Percentiles rank a stretch among this genome's conserved stretches.
phyloP scores from a whole-genome alignment of 2,329 filamentous ascomycete species.

The Verticillium isaacii region DNA sequence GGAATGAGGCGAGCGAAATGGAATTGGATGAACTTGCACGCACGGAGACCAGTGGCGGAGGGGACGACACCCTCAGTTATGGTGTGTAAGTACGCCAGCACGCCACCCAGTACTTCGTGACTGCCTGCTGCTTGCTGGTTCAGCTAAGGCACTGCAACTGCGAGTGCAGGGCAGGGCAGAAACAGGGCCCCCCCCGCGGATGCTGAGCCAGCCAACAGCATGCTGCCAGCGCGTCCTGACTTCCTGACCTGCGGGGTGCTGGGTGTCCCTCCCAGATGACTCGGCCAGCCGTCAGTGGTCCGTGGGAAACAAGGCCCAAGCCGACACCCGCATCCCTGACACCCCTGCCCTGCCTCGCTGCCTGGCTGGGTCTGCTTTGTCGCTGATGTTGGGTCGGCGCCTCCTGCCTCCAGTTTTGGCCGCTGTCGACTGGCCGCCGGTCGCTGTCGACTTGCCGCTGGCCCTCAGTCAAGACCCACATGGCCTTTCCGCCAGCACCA shows the following conservation, averaged over 20 bases:
- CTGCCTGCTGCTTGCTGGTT: not conserved
- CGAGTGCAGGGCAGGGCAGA: constrained; percentile 1
- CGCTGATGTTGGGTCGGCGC: not conserved
- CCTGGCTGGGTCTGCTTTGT: not conserved
- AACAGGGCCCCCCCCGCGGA: constrained; percentile 1
- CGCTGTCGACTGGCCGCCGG: constrained; percentile 4
- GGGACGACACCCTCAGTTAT: not conserved
- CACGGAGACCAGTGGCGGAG: not conserved
- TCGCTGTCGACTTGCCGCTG: constrained; percentile 7
- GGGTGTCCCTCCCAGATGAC: constrained; percentile 5
- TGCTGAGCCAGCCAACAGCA: constrained; percentile 22
- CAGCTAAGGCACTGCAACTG: not conserved
- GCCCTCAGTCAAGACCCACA: constrained; percentile 1
- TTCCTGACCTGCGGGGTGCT: not conserved
- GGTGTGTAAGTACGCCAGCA: not conserved
- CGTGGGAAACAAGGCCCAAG: constrained; percentile 1
- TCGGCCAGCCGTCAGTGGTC: constrained; percentile 2
- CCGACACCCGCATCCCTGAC: not conserved
- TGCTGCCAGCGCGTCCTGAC: constrained; percentile 17
- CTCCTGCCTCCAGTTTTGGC: not conserved
- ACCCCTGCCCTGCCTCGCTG: not conserved
- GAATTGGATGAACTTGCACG: not conserved
- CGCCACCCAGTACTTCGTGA: not conserved
- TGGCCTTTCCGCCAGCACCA: not conserved
- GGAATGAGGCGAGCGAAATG: not conserved